phyloP scores from a whole-genome alignment of 1,284 basidiomycete genomes.

The Psilocybe mexicana region DNA sequence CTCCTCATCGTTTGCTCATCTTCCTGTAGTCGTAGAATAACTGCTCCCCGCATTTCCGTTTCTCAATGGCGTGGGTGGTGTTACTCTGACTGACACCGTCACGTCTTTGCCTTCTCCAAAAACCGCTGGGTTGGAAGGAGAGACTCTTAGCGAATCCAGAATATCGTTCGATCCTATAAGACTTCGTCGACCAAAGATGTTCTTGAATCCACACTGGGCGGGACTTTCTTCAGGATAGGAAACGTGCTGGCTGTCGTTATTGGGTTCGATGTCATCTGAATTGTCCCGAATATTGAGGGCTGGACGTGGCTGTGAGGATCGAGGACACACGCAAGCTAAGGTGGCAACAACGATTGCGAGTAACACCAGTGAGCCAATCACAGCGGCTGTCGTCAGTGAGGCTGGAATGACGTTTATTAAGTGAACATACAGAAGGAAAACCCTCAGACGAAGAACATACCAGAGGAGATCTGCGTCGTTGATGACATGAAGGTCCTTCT shows the following conservation, averaged over 20 bases:
- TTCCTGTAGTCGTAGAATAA: no score
- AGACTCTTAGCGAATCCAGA: constrained; percentile 21
- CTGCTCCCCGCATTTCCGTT: background rate
- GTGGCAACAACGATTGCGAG: constrained; percentile 1
- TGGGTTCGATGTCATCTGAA: background rate
- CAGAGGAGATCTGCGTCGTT: constrained; percentile 3
- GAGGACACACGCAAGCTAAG: background rate
- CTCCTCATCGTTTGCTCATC: background rate
- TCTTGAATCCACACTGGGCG: constrained; percentile 8
- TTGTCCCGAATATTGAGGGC: background rate
- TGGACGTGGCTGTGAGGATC: background rate
- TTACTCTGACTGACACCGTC: constrained; percentile 21
- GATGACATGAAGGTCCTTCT: background rate
- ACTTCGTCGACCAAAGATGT: constrained; percentile 8
- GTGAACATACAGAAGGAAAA: background rate
- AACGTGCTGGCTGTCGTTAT: constrained; percentile 9
- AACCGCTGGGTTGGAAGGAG: constrained; percentile 25
- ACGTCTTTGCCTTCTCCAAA: constrained; percentile 19
- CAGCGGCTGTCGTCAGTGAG: constrained; percentile 2
- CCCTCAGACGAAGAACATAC: background rate
- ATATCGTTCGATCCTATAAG: constrained; percentile 6
- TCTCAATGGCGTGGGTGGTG: constrained; percentile 28
- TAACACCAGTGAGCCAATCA: constrained; percentile 10
- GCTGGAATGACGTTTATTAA: background rate
- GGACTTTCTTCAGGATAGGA: constrained; percentile 9